Evolutionary conservation across 768 basidiomycete genomes (phyloP).

Genomic region (Amanita exitialis): DNA sequence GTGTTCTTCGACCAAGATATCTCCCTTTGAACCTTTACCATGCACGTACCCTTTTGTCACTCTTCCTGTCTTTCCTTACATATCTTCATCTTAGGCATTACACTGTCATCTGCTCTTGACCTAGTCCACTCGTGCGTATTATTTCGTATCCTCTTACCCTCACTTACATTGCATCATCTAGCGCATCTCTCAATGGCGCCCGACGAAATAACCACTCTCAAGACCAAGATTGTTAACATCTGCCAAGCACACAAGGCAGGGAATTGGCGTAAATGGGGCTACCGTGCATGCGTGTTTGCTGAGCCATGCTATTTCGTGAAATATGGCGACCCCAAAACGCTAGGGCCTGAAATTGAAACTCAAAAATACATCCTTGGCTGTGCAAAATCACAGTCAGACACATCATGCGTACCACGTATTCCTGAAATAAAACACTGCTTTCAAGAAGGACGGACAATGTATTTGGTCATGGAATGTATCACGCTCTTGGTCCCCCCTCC

Average conservation of each 20-base stretch:
- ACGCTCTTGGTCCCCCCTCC: constrained; percentile 9
- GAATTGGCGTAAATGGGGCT: not conserved
- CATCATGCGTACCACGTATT: constrained; percentile 14
- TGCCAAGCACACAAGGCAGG: not conserved
- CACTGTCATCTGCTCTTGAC: not conserved
- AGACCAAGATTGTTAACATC: not conserved
- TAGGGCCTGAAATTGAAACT: constrained; percentile 12
- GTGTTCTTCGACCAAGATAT: not conserved
- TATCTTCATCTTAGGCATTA: not conserved
- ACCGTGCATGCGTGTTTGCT: not conserved
- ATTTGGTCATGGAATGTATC: constrained; percentile 20
- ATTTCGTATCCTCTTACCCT: not conserved
- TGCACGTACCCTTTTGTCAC: not conserved
- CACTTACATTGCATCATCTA: not conserved
- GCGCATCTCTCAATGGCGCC: not conserved
- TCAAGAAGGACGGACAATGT: constrained; percentile 9
- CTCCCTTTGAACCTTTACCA: not conserved
- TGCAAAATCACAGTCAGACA: constrained; percentile 6
- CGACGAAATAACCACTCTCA: not conserved
- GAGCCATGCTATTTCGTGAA: constrained; percentile 15
- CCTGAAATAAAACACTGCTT: constrained; percentile 14
- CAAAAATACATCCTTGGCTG: constrained; percentile 15
- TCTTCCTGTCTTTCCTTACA: too few species aligned
- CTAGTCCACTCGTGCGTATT: not conserved
- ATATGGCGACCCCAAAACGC: constrained; percentile 11